A percentile compares a stretch with the other conserved stretches of the same genome.
Conservation (phyloP, 164 flowering plant genomes). For the Brasenia schreberi region DNA sequence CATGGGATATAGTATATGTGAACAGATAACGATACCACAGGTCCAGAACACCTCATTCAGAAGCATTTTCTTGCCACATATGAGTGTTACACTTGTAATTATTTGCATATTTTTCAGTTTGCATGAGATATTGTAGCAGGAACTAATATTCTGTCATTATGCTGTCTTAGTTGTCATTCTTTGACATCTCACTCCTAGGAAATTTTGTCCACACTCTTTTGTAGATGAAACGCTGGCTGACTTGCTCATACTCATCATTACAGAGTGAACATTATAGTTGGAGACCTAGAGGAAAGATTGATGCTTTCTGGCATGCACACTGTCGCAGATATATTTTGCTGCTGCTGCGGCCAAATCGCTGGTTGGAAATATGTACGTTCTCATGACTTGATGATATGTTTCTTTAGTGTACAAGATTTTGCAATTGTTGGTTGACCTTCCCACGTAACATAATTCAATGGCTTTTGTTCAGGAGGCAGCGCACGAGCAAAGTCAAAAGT, state of each 20-base stretch:
- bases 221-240: too few species aligned
- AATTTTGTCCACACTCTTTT: too few species aligned
- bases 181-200: too few species aligned
- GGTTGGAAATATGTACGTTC: slow-evolving; percentile 88
- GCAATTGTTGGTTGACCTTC: neutral
- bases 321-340: slow-evolving; percentile 78
- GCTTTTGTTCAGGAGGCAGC: neutral
- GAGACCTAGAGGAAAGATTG: slow-evolving; percentile 56
- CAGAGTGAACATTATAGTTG: slow-evolving; percentile 48
- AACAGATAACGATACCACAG: too few species aligned
- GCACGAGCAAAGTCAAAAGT: neutral
- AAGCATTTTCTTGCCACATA: too few species aligned
- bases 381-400: neutral
- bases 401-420: neutral
- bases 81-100: too few species aligned
- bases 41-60: too few species aligned
- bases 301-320: slow-evolving; percentile 89
- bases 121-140: too few species aligned
- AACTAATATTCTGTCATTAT: too few species aligned
- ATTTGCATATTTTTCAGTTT: too few species aligned
- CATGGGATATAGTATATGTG: too few species aligned
- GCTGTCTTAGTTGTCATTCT: too few species aligned
- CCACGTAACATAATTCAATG: neutral
- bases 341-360: slow-evolving; percentile 78
- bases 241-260: neutral